Percentiles rank a stretch among this genome's conserved stretches.
These are phyloP conservation scores for Aeminium ludgeri DNA, from an alignment of 495 filamentous ascomycete species.

Conservation along the genomic window DNA sequence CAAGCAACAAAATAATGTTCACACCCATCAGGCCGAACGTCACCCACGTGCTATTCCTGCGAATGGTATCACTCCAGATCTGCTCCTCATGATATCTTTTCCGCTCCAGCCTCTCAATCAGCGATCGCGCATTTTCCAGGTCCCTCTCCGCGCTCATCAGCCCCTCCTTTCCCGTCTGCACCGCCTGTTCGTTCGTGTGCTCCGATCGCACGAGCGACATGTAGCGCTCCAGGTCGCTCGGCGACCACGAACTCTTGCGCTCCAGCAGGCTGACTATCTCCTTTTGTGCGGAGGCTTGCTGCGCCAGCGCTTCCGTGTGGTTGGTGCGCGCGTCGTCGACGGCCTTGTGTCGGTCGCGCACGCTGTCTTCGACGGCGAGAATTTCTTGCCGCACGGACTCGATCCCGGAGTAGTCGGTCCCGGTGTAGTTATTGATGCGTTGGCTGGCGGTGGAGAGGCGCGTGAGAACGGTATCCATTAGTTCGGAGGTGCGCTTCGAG, in stretches of 20 bases:
- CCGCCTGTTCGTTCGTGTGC: constrained; percentile 82
- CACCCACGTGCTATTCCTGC: constrained; percentile 90
- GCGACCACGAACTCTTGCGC: constrained; percentile 81
- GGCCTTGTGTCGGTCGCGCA: constrained; percentile 42
- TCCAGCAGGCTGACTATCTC: constrained; percentile 90
- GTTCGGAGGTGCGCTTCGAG: constrained; percentile 51
- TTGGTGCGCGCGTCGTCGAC: constrained; percentile 54
- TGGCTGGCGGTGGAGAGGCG: constrained; percentile 72
- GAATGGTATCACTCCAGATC: constrained; percentile 96
- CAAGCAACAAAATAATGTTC: constrained; percentile 75
- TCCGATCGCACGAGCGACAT: constrained; percentile 81
- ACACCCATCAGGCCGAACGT: constrained; percentile 97
- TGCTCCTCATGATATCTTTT: constrained; percentile 95
- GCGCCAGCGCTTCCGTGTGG: constrained; percentile 61
- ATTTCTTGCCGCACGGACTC: constrained; percentile 69
- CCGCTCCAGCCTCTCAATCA: constrained; percentile 63
- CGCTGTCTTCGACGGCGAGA: constrained; percentile 46
- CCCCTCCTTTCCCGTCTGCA: constrained; percentile 51
- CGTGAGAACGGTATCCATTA: constrained; percentile 82
- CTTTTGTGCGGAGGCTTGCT: constrained; percentile 72
- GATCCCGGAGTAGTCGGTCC: constrained; percentile 68
- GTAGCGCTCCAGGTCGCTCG: constrained; percentile 81
- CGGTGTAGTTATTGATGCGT: constrained; percentile 80
- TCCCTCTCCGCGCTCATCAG: constrained; percentile 58
- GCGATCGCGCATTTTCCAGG: constrained; percentile 55